Evolutionary conservation across 2,329 filamentous ascomycete genomes (phyloP).

Genomic region (Ophiocordyceps australis): DNA sequence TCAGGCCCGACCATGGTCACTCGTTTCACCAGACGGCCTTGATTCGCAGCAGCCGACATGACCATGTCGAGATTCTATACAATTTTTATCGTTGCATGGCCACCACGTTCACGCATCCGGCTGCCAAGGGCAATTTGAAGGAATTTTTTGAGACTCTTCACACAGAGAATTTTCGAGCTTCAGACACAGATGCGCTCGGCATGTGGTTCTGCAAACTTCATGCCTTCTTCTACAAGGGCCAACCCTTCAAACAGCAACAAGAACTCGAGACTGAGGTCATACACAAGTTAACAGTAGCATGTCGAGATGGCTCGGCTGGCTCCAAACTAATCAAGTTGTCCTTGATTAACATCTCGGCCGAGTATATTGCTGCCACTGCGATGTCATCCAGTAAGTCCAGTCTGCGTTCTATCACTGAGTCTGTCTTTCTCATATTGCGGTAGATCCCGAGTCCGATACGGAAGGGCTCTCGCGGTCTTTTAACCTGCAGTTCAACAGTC

Average conservation of each 20-base stretch:
- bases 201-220: constrained; percentile 79
- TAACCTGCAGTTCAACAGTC: constrained; percentile 60
- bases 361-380: constrained; percentile 38
- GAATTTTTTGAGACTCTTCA: constrained; percentile 50
- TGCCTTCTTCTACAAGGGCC: constrained; percentile 64
- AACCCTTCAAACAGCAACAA: constrained; percentile 54
- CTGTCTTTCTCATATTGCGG: too few species aligned
- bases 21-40: constrained; percentile 86
- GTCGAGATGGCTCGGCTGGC: constrained; percentile 50
- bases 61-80: constrained; percentile 75
- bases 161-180: constrained; percentile 15
- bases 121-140: constrained; percentile 60
- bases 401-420: too few species aligned
- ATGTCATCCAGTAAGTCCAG: constrained; percentile 9
- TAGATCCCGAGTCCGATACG: too few species aligned
- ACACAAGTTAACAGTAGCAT: constrained; percentile 53
- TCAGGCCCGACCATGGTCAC: constrained; percentile 62
- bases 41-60: constrained; percentile 57
- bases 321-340: constrained; percentile 59
- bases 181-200: constrained; percentile 41
- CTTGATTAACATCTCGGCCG: constrained; percentile 72
- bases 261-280: constrained; percentile 79
- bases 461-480: too few species aligned
- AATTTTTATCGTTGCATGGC: constrained; percentile 74
- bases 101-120: constrained; percentile 54